phyloP scores from a whole-genome alignment of 371 early-diverging fungal species.

The Apophysomyces variabilis region DNA sequence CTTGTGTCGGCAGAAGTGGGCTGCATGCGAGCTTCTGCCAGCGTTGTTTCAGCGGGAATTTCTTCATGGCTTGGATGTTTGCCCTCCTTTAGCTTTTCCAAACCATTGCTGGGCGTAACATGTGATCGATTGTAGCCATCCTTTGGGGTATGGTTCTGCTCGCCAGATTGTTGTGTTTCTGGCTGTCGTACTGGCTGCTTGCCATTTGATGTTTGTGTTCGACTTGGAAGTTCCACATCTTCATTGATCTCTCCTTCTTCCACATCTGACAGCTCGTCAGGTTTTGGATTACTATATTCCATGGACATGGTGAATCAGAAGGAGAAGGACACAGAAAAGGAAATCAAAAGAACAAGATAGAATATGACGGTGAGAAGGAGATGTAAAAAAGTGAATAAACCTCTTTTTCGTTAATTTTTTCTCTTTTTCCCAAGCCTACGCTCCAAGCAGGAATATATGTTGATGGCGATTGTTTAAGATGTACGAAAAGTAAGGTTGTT shows the following conservation, averaged over 20 bases:
- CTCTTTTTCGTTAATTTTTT: slow-evolving; percentile 13
- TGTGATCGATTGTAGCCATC: not conserved
- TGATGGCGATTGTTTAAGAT: slow-evolving; percentile 9
- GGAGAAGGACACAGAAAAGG: slow-evolving; percentile 31
- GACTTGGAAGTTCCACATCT: slow-evolving; percentile 13
- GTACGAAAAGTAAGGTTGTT: not conserved
- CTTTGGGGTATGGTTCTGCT: not conserved
- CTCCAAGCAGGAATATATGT: slow-evolving; percentile 8
- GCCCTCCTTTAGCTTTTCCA: not conserved
- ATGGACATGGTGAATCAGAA: slow-evolving; percentile 18
- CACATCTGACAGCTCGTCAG: slow-evolving; percentile 22
- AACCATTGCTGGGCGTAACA: not conserved
- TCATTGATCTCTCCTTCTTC: slow-evolving; percentile 40
- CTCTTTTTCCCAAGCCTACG: slow-evolving; percentile 10
- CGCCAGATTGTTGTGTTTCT: not conserved
- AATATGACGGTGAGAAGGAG: slow-evolving; percentile 25
- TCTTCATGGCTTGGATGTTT: not conserved
- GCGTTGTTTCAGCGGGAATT: not conserved
- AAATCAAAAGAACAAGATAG: slow-evolving; percentile 31
- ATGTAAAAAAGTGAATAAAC: slow-evolving; percentile 16
- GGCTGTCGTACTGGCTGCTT: not conserved
- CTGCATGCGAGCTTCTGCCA: not conserved
- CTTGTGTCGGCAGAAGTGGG: not conserved
- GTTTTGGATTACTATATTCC: slow-evolving; percentile 19
- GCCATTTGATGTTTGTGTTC: not conserved